A percentile compares a stretch with the other conserved stretches of the same genome.
phyloP scores from a whole-genome alignment of 2,329 filamentous ascomycete genomes.

The Diaporthe citri region DNA sequence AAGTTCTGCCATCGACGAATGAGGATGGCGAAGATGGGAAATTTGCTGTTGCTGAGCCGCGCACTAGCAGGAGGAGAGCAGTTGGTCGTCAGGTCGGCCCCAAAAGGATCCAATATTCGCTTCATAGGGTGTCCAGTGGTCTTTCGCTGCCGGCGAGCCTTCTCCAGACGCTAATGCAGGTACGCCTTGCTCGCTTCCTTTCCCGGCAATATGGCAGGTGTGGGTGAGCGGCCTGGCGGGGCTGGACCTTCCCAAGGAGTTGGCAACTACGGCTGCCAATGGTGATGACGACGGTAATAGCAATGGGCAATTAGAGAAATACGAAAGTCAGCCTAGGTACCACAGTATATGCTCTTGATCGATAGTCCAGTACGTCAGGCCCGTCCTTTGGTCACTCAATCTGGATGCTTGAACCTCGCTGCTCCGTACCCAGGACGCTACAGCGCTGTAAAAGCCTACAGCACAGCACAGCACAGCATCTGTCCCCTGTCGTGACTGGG shows the following conservation, averaged over 20 bases:
- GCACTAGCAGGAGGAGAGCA: background rate
- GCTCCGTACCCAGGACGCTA: background rate
- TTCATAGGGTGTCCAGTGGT: background rate
- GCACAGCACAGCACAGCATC: background rate
- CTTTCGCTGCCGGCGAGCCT: background rate
- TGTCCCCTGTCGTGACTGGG: background rate
- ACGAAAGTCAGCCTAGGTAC: background rate
- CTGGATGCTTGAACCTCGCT: background rate
- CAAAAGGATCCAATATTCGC: conserved; percentile 18
- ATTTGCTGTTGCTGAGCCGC: conserved; percentile 28
- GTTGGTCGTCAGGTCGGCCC: background rate
- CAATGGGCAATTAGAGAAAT: conserved; percentile 6
- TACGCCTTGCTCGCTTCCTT: conserved; percentile 10
- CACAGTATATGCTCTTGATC: background rate
- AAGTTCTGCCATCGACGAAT: background rate
- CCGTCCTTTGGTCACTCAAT: background rate
- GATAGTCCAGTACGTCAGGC: background rate
- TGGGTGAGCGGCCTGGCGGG: conserved; percentile 16
- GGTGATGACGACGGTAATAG: background rate
- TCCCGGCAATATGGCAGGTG: background rate
- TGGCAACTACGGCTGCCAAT: conserved; percentile 1
- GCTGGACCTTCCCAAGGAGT: conserved; percentile 6
- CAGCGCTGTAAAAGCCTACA: background rate
- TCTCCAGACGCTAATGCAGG: conserved; percentile 32
- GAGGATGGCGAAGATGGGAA: background rate